Conservation (phyloP, 768 basidiomycete species). For the Hygrocybe coccinea region DNA sequence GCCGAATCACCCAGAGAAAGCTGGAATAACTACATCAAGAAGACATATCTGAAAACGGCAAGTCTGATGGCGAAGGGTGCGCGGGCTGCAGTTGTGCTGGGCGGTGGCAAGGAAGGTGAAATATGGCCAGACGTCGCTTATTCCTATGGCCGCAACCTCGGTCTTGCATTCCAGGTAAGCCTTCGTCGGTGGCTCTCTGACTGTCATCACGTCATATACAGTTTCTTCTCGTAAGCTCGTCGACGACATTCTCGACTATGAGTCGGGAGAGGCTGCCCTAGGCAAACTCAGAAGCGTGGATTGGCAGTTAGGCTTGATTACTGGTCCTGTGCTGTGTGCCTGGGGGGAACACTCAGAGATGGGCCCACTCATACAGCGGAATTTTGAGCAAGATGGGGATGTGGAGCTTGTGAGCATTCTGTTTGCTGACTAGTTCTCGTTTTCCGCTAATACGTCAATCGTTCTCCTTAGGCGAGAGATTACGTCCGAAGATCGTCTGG, state of each 20-base stretch:
- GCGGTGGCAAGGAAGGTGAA: conserved; percentile 73
- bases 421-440: neutral
- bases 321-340: conserved; percentile 90
- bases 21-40: conserved; percentile 70
- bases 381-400: conserved; percentile 74
- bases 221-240: conserved; percentile 58
- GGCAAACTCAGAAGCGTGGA: conserved; percentile 93
- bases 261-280: conserved; percentile 64
- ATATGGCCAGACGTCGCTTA: conserved; percentile 87
- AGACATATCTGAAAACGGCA: conserved; percentile 80
- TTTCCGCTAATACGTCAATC: neutral
- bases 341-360: conserved; percentile 92
- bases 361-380: conserved; percentile 73
- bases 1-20: conserved; percentile 32
- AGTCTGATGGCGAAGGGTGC: conserved; percentile 86
- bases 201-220: neutral
- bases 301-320: conserved; percentile 78
- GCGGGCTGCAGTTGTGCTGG: conserved; percentile 80
- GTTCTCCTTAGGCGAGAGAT: conserved; percentile 52
- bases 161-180: conserved; percentile 48
- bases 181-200: neutral
- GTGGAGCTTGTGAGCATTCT: conserved; percentile 58
- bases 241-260: conserved; percentile 93
- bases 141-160: conserved; percentile 83
- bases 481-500: conserved; percentile 68